Conservation (phyloP, 83 land plant genomes). For the Thuja plicata region DNA sequence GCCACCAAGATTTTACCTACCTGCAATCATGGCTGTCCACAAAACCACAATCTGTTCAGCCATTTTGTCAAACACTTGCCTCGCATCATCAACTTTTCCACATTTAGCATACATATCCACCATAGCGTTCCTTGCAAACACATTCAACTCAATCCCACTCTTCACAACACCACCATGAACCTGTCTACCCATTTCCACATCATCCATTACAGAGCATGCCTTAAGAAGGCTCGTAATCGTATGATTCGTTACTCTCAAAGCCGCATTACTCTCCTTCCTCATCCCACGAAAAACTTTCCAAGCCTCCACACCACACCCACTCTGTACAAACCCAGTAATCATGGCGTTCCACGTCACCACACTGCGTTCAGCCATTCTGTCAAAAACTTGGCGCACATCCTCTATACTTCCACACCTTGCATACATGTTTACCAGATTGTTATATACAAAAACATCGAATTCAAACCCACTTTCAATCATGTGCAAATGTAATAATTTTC, state of each 20-base stretch:
- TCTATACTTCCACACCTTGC: not conserved
- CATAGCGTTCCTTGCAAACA: not conserved
- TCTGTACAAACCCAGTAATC: slow-evolving; percentile 30
- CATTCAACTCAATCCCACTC: not conserved
- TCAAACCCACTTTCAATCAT: not conserved
- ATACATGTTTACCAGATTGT: not conserved
- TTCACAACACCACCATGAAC: too few relatives aligned
- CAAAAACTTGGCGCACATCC: slow-evolving; percentile 24
- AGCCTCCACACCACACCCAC: not conserved
- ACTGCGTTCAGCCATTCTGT: slow-evolving; percentile 24
- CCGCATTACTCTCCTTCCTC: not conserved
- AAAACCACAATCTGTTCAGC: slow-evolving; percentile 1
- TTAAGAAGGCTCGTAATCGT: too few relatives aligned
- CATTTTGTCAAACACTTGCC: slow-evolving; percentile 18
- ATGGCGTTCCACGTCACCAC: slow-evolving; percentile 49
- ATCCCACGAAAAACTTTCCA: not conserved
- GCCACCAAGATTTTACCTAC: too few relatives aligned
- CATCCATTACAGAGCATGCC: too few relatives aligned
- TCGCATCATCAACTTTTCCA: slow-evolving; percentile 18
- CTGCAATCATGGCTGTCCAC: slow-evolving; percentile 1
- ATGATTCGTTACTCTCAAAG: too few relatives aligned
- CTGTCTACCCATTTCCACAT: too few relatives aligned
- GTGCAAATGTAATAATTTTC: not conserved
- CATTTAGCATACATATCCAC: not conserved
- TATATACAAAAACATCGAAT: not conserved